phyloP scores from a whole-genome alignment of 192 early-diverging fungal species.

The Lunasporangiospora selenospora region DNA sequence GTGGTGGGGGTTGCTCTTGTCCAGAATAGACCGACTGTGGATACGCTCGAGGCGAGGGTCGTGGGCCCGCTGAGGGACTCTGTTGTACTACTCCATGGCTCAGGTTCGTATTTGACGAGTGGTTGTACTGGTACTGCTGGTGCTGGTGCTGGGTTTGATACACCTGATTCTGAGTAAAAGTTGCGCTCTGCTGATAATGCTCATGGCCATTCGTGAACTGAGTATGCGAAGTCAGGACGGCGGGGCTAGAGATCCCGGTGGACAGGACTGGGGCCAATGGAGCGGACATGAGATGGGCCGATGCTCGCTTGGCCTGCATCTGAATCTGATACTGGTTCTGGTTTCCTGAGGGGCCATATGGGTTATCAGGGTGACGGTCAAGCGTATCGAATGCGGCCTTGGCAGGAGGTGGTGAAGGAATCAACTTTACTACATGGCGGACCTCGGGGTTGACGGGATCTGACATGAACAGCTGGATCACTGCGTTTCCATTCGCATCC shows the following conservation, averaged over 20 bases:
- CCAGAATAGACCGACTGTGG: conserved; percentile 11
- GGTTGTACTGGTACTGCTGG: conserved; percentile 12
- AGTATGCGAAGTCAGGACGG: conserved; percentile 28
- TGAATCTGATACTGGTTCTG: neutral
- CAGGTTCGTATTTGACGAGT: neutral
- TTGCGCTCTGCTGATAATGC: neutral
- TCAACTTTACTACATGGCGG: conserved; percentile 29
- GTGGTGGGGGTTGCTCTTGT: no score
- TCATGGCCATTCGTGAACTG: neutral
- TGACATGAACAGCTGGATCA: conserved; percentile 31
- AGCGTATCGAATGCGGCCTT: neutral
- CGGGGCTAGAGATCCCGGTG: conserved; percentile 19
- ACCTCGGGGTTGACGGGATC: conserved; percentile 30
- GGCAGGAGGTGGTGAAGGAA: conserved; percentile 6
- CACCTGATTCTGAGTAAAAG: neutral
- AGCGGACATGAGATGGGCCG: conserved; percentile 32
- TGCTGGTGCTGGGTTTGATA: neutral
- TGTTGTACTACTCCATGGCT: neutral
- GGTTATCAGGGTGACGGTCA: no score
- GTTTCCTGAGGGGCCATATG: neutral
- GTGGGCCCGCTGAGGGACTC: neutral
- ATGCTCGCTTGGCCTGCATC: neutral
- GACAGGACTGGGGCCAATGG: conserved; percentile 30
- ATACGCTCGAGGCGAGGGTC: conserved; percentile 23
- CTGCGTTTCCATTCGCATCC: conserved; percentile 21